A percentile compares a stretch with the other conserved stretches of the same genome.
Conservation (phyloP, 2,329 filamentous ascomycete species). For the Exutisphaerella laricina region DNA sequence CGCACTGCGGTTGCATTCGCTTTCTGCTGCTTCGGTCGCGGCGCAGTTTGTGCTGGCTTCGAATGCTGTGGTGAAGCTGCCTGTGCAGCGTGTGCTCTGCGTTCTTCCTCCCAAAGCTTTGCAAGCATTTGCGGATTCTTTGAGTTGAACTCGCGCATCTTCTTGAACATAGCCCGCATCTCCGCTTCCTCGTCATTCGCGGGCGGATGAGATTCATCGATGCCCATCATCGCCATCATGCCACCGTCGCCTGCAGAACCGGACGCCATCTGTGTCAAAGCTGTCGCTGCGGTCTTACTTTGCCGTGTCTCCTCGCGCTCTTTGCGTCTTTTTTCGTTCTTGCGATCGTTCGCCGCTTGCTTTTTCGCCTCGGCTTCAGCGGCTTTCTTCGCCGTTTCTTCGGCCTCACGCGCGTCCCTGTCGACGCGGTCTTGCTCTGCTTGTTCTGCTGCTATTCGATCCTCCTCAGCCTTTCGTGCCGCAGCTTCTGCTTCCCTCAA, state of each 20-base stretch:
- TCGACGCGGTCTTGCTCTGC: conserved; percentile 21
- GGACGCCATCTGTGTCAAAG: conserved; percentile 24
- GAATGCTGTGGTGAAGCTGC: conserved; percentile 10
- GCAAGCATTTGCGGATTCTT: conserved; percentile 52
- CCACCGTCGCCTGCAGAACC: conserved; percentile 13
- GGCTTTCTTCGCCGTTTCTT: conserved; percentile 25
- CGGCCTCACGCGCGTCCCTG: conserved; percentile 23
- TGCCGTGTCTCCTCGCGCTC: conserved; percentile 26
- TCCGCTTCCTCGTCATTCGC: conserved; percentile 43
- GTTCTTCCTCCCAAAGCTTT: conserved; percentile 52
- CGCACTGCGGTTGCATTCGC: not conserved
- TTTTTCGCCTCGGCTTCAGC: conserved; percentile 26
- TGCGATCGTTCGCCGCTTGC: conserved; percentile 23
- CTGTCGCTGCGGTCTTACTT: conserved; percentile 28
- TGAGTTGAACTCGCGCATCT: conserved; percentile 53
- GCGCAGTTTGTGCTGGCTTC: conserved; percentile 9
- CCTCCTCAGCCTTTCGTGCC: conserved; percentile 33
- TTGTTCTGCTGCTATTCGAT: conserved; percentile 27
- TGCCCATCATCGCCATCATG: conserved; percentile 16
- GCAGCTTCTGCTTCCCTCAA: conserved; percentile 30
- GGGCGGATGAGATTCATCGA: conserved; percentile 20
- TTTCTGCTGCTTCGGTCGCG: not conserved
- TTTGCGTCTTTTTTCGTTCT: conserved; percentile 30
- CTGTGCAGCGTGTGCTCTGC: conserved; percentile 32
- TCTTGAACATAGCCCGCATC: conserved; percentile 52